Evolutionary conservation across 164 flowering plant species (phyloP).

Genomic region (Liriodendron chinense): DNA sequence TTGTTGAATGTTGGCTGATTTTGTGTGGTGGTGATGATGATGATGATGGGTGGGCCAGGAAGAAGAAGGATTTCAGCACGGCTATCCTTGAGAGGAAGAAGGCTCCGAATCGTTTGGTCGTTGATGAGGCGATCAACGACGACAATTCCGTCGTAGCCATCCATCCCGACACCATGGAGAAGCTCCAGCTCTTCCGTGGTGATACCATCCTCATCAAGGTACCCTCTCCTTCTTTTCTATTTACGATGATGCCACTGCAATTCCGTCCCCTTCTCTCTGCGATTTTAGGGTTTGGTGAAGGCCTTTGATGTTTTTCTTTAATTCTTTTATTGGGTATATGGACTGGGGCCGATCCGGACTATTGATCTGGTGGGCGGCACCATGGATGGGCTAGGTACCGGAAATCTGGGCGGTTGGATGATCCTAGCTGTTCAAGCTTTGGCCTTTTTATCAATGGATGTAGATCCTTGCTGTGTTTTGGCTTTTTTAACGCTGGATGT

Average conservation of each 20-base stretch:
- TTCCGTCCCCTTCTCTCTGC: not conserved
- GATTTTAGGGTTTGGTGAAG: not conserved
- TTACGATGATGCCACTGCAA: not conserved
- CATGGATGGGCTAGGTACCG: no score
- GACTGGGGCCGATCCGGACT: not conserved
- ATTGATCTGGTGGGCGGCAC: no score
- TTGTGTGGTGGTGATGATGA: not conserved
- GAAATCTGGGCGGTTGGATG: no score
- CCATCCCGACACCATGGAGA: conserved; percentile 79
- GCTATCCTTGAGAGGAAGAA: conserved; percentile 85
- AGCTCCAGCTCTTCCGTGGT: conserved; percentile 81
- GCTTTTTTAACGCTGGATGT: no score
- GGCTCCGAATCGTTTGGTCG: conserved; percentile 72
- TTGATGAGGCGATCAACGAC: conserved; percentile 76
- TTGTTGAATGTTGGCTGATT: not conserved
- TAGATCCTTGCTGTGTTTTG: no score
- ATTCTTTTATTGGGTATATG: no score
- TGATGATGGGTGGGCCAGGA: conserved; percentile 40
- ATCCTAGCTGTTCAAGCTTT: no score
- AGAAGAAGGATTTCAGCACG: conserved; percentile 77
- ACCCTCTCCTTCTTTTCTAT: not conserved
- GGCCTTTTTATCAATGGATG: no score
- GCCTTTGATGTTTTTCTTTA: no score
- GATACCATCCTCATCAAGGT: conserved; percentile 83
- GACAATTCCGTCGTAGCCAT: conserved; percentile 81